Conservation (phyloP, 164 flowering plant species). For the Magnolia sinica region DNA sequence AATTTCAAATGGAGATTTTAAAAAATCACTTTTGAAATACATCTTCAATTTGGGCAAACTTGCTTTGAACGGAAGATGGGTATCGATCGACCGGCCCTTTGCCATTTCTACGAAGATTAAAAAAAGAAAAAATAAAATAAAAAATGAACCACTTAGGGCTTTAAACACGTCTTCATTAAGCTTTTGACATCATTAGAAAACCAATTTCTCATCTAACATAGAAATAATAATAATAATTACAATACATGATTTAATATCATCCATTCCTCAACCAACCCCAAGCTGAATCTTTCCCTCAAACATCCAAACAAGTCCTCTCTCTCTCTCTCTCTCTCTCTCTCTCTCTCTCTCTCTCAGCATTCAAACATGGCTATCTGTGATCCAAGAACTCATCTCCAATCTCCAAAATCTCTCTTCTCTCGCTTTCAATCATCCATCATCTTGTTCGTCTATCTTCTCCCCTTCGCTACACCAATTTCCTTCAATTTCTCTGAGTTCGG, state of each 20-base stretch:
- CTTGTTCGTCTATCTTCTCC: conserved; percentile 9
- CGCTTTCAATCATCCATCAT: background rate
- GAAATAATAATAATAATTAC: background rate
- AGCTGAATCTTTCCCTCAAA: background rate
- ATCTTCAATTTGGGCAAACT: no score
- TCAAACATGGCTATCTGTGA: conserved; percentile 17
- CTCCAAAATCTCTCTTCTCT: background rate
- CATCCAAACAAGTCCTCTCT: background rate
- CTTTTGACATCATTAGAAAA: background rate
- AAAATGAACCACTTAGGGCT: no score
- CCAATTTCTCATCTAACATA: background rate
- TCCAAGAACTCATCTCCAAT: background rate
- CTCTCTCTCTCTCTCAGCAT: background rate
- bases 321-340: background rate
- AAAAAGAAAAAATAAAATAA: no score
- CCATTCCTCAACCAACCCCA: background rate
- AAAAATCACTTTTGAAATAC: no score
- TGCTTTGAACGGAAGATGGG: no score
- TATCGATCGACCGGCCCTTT: no score
- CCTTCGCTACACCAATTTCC: conserved; percentile 13
- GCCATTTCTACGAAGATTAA: no score
- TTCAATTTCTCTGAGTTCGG: conserved; percentile 29
- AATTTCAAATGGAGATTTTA: no score
- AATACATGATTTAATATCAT: background rate
- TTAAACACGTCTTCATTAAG: no score